These are phyloP conservation scores for Cladochytrium replicatum DNA, from an alignment of 192 early-diverging fungal genomes.

Conservation along the genomic window DNA sequence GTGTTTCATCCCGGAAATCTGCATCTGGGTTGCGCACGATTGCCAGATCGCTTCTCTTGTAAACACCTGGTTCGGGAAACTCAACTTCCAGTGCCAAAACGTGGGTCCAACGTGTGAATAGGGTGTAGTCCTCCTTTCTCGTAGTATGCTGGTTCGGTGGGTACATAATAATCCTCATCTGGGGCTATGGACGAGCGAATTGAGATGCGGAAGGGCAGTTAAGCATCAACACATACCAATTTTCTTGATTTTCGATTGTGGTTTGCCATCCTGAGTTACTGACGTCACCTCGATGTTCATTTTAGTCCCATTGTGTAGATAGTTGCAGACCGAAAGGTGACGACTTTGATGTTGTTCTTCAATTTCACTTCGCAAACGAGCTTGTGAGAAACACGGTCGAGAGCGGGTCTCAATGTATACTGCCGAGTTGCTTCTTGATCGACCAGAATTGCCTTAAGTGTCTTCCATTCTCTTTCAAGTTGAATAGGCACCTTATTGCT, in stretches of 20 bases:
- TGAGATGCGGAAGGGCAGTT: too few relatives aligned
- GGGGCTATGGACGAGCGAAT: constrained; percentile 55
- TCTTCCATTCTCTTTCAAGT: constrained; percentile 89
- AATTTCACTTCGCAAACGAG: constrained; percentile 82
- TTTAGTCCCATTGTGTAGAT: constrained; percentile 74
- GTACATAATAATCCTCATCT: constrained; percentile 74
- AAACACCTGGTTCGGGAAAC: constrained; percentile 62
- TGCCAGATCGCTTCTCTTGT: constrained; percentile 64
- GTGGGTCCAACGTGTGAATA: constrained; percentile 78
- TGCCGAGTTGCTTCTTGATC: constrained; percentile 78
- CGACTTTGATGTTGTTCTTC: constrained; percentile 80
- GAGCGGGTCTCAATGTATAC: constrained; percentile 71
- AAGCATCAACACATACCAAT: constrained; percentile 29
- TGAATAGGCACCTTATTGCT: constrained; percentile 79
- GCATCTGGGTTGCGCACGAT: constrained; percentile 76
- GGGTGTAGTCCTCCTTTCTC: constrained; percentile 66
- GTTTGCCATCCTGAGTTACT: constrained; percentile 57
- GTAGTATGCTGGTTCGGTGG: constrained; percentile 74
- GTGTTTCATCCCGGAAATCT: constrained; percentile 69
- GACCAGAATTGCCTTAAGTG: constrained; percentile 75
- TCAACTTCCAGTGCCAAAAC: constrained; percentile 64
- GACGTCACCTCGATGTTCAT: constrained; percentile 71
- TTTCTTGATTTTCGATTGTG: constrained; percentile 32
- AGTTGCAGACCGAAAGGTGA: constrained; percentile 78
- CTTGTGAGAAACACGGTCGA: constrained; percentile 68